Conservation (phyloP, 495 filamentous ascomycete genomes). For the Daldinia caldariorum region DNA sequence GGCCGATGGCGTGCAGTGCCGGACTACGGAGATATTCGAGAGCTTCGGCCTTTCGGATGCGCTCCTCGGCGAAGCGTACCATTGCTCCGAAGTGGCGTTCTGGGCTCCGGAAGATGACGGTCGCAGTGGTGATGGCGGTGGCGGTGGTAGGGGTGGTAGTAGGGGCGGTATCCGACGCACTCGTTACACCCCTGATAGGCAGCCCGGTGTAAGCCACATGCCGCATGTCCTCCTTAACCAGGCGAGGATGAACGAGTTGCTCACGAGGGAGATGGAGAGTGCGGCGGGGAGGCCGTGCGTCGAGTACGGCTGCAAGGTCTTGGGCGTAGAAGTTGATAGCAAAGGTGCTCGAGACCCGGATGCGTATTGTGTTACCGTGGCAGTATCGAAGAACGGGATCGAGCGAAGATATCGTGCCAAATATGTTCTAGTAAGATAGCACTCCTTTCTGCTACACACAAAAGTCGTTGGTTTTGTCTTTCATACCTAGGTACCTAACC, state of each 20-base stretch:
- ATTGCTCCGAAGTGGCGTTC: conserved; percentile 73
- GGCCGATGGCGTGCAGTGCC: conserved; percentile 82
- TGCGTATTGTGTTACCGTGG: conserved; percentile 64
- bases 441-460: not conserved
- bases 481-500: no score
- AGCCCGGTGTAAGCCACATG: conserved; percentile 70
- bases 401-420: conserved; percentile 68
- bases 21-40: conserved; percentile 84
- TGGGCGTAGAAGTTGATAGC: conserved; percentile 63
- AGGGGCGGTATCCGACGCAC: conserved; percentile 58
- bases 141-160: no score
- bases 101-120: conserved; percentile 55
- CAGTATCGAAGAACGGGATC: conserved; percentile 61
- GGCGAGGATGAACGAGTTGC: conserved; percentile 72
- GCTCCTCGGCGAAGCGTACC: conserved; percentile 75
- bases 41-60: conserved; percentile 77
- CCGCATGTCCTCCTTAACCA: conserved; percentile 84
- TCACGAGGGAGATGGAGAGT: conserved; percentile 63
- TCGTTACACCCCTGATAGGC: conserved; percentile 67
- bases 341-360: conserved; percentile 50
- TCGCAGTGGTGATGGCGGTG: no score
- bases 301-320: conserved; percentile 70
- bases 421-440: conserved; percentile 69
- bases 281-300: conserved; percentile 59
- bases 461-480: no score